Evolutionary conservation across 805 yeast species (phyloP).

Genomic region (Ogataea naganishii): DNA sequence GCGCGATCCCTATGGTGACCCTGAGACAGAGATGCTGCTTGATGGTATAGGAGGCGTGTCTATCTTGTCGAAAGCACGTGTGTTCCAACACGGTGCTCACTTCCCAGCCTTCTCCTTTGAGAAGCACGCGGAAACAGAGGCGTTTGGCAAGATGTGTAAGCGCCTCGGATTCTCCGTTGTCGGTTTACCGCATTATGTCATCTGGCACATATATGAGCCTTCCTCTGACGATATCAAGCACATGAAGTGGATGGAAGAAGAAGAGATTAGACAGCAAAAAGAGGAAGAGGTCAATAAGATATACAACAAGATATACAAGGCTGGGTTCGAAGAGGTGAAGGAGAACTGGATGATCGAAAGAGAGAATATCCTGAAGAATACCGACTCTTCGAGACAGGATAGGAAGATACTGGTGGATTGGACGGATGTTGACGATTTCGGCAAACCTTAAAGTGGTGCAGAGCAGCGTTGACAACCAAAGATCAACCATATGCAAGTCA

Average conservation of each 20-base stretch:
- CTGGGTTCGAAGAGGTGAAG: conserved; percentile 71
- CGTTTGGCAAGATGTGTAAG: conserved; percentile 84
- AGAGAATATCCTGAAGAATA: conserved; percentile 62
- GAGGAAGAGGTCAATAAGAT: conserved; percentile 55
- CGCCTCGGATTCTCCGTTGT: conserved; percentile 80
- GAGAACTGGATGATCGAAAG: conserved; percentile 69
- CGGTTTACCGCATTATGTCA: conserved; percentile 90
- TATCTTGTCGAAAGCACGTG: conserved; percentile 77
- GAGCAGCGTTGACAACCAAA: too few relatives aligned
- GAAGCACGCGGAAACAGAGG: conserved; percentile 97
- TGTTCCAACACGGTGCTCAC: conserved; percentile 82
- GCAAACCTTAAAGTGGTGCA: too few relatives aligned
- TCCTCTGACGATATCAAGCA: conserved; percentile 77
- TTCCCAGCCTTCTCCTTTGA: conserved; percentile 96
- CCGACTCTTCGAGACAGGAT: conserved; percentile 44
- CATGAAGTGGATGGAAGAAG: conserved; percentile 85
- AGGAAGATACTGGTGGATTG: conserved; percentile 55
- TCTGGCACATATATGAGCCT: conserved; percentile 97
- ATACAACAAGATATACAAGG: conserved; percentile 64
- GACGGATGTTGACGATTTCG: conserved; percentile 47
- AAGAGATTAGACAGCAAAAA: conserved; percentile 57
- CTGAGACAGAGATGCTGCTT: conserved; percentile 83
- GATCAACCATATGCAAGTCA: too few relatives aligned
- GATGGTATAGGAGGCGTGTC: conserved; percentile 99
- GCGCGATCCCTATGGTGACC: conserved; percentile 92